These are phyloP conservation scores for Akanthomyces uredinophilus DNA, from an alignment of 2,329 filamentous ascomycete genomes.

Conservation along the genomic window DNA sequence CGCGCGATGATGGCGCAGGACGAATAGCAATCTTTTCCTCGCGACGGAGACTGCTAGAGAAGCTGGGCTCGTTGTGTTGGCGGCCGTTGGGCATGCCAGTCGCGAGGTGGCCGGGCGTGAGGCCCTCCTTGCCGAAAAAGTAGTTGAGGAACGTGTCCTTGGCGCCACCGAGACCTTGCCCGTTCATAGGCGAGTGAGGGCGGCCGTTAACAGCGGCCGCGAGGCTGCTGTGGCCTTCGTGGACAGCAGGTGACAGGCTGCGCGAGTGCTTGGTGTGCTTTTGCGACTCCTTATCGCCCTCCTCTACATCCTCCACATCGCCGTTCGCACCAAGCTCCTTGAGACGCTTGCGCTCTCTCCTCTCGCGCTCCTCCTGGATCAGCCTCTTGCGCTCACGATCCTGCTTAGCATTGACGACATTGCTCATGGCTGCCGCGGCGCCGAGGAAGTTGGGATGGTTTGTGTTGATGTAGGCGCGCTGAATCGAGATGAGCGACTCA, in stretches of 20 bases:
- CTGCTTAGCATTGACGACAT: constrained; percentile 90
- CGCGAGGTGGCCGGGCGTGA: constrained; percentile 35
- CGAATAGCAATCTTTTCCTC: constrained; percentile 53
- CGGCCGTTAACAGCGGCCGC: constrained; percentile 65
- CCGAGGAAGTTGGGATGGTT: constrained; percentile 99
- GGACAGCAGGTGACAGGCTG: constrained; percentile 77
- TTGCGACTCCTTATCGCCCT: constrained; percentile 51
- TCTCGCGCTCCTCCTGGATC: constrained; percentile 78
- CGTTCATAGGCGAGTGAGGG: constrained; percentile 58
- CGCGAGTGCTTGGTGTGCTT: constrained; percentile 46
- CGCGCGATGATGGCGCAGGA: constrained; percentile 35
- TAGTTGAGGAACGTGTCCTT: constrained; percentile 96
- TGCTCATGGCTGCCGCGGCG: constrained; percentile 93
- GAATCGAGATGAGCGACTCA: constrained; percentile 93
- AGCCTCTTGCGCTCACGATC: constrained; percentile 82
- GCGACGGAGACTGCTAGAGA: constrained; percentile 78
- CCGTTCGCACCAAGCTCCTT: constrained; percentile 85
- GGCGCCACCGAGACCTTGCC: constrained; percentile 53
- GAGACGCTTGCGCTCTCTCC: constrained; percentile 73
- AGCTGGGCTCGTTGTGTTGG: constrained; percentile 75
- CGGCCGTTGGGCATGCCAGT: constrained; percentile 35
- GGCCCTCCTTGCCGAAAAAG: constrained; percentile 94
- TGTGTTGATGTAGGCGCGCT: constrained; percentile 98
- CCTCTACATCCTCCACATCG: constrained; percentile 61
- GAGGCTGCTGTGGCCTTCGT: constrained; percentile 58